phyloP scores from a whole-genome alignment of 179 eudicot species.

The Kewa caespitosa region DNA sequence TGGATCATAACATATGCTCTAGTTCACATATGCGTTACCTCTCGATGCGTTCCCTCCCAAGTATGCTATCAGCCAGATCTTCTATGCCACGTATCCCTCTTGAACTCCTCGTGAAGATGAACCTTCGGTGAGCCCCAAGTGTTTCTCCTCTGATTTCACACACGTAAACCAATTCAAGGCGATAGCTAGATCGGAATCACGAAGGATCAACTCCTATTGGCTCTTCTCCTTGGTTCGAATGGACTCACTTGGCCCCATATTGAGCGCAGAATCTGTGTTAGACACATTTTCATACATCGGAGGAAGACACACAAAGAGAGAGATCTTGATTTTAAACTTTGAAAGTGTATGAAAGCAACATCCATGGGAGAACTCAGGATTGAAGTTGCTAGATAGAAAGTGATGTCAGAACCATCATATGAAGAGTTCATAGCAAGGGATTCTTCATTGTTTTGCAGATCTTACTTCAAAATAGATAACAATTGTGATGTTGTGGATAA shows the following conservation, averaged over 20 bases:
- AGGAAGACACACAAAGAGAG: conserved; percentile 13
- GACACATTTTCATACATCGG: conserved; percentile 8
- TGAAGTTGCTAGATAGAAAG: not conserved
- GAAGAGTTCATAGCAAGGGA: conserved; percentile 1
- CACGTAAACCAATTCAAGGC: no score
- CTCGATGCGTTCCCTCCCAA: no score
- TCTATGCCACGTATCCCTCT: no score
- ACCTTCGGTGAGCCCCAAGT: no score
- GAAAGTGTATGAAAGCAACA: conserved; percentile 8
- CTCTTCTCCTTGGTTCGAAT: no score
- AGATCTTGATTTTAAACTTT: conserved; percentile 1
- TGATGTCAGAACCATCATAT: not conserved
- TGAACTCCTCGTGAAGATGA: no score
- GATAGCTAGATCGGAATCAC: no score
- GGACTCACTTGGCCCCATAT: not conserved
- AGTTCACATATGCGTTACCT: no score
- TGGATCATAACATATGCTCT: no score
- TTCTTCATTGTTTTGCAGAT: not conserved
- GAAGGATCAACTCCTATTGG: no score
- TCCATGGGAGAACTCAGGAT: not conserved
- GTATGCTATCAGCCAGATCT: no score
- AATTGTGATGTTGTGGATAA: conserved; percentile 16
- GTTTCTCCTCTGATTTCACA: no score
- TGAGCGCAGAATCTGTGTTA: conserved; percentile 15
- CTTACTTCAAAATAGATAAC: not conserved